Conservation (phyloP, 768 basidiomycete genomes). For the Postia placenta region DNA sequence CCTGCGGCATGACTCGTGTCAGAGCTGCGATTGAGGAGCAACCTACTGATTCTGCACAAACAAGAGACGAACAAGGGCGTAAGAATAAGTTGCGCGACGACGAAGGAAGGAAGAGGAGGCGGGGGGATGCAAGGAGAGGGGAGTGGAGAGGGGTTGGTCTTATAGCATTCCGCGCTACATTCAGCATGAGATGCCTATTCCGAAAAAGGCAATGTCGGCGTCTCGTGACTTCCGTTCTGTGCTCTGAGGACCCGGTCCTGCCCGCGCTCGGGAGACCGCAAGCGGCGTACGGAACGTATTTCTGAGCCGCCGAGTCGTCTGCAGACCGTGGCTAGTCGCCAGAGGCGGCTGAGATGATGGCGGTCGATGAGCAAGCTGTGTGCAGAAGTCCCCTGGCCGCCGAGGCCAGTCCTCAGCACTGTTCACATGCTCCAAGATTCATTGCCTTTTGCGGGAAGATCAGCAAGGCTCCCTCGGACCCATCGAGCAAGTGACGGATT, state of each 20-base stretch:
- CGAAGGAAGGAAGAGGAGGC: not conserved
- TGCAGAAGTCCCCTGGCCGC: not conserved
- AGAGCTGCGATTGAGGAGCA: not conserved
- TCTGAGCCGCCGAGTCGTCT: not conserved
- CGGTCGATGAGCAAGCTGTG: not conserved
- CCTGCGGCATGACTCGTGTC: not conserved
- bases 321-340: not conserved
- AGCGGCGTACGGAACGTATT: not conserved
- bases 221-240: constrained; percentile 8
- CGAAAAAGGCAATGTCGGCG: constrained; percentile 9
- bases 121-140: not conserved
- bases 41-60: not conserved
- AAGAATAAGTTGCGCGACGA: not conserved
- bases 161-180: constrained; percentile 14
- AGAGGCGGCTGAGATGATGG: not conserved
- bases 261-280: constrained; percentile 17
- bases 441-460: not conserved
- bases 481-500: no score
- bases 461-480: not conserved
- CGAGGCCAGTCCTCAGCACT: not conserved
- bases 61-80: not conserved
- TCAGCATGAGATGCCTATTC: constrained; percentile 8
- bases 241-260: constrained; percentile 10
- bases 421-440: not conserved
- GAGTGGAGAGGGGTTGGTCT: constrained; percentile 10